A percentile compares a stretch with the other conserved stretches of the same genome.
These are phyloP conservation scores for Trichocladium uniseriatum DNA, from an alignment of 495 filamentous ascomycete genomes.

Conservation along the genomic window DNA sequence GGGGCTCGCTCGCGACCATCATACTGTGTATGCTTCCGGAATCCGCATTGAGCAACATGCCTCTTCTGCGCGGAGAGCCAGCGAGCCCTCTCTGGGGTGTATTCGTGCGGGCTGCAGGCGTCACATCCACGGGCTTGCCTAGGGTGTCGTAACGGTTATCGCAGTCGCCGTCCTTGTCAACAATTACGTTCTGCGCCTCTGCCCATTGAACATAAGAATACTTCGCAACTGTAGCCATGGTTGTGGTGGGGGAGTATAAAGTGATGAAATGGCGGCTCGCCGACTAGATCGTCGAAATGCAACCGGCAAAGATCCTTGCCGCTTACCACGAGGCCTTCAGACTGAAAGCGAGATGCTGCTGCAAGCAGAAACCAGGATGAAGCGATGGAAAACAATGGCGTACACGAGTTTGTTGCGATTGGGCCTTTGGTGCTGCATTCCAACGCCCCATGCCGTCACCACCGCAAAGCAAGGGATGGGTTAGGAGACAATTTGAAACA, in stretches of 20 bases:
- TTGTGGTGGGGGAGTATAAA: neutral
- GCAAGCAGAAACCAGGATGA: too few relatives aligned
- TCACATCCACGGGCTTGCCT: neutral
- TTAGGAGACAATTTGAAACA: too few relatives aligned
- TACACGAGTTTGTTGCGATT: neutral
- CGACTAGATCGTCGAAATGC: too few relatives aligned
- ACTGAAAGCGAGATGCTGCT: too few relatives aligned
- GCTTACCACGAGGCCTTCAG: too few relatives aligned
- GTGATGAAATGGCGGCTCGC: too few relatives aligned
- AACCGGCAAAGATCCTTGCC: too few relatives aligned
- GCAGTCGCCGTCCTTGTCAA: neutral
- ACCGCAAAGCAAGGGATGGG: conserved; percentile 2
- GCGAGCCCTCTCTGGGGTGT: neutral
- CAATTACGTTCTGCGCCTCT: neutral
- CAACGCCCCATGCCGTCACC: neutral
- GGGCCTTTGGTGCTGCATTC: neutral
- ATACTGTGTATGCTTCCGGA: neutral
- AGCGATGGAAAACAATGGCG: neutral
- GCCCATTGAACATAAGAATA: neutral
- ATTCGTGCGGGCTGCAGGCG: neutral
- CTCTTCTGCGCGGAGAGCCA: conserved; percentile 4
- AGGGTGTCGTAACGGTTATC: neutral
- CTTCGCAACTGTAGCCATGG: neutral
- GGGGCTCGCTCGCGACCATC: neutral
- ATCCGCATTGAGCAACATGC: conserved; percentile 1